A percentile compares a stretch with the other conserved stretches of the same genome.
These are phyloP conservation scores for Malassezia brasiliensis DNA, from an alignment of 1,284 basidiomycete genomes.

Conservation along the genomic window DNA sequence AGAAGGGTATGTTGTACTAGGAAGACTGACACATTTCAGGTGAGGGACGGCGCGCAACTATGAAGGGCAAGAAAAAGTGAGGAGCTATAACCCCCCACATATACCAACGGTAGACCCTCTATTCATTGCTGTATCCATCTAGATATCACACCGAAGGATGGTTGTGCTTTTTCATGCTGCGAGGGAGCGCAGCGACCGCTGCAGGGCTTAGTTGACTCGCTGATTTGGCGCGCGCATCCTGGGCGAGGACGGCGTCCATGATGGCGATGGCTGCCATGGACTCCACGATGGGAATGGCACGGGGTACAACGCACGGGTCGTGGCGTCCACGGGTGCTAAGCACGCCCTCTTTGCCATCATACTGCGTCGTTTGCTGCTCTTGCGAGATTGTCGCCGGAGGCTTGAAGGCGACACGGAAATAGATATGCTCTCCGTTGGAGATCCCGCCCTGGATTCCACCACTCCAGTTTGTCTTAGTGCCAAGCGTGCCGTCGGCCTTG, in stretches of 20 bases:
- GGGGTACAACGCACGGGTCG: conserved; percentile 92
- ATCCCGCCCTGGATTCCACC: conserved; percentile 98
- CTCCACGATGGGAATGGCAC: conserved; percentile 94
- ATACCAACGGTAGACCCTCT: not conserved
- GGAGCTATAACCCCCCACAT: not conserved
- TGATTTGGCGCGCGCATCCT: conserved; percentile 28
- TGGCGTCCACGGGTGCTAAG: conserved; percentile 86
- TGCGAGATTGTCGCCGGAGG: conserved; percentile 95
- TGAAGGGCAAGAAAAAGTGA: conserved; percentile 44
- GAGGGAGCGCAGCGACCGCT: conserved; percentile 28
- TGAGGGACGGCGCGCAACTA: conserved; percentile 42
- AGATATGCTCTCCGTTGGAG: conserved; percentile 92
- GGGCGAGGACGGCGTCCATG: conserved; percentile 59
- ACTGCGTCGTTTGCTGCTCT: conserved; percentile 78
- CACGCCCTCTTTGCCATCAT: conserved; percentile 76
- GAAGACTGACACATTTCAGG: conserved; percentile 19
- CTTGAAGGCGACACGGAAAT: conserved; percentile 97
- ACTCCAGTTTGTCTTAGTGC: conserved; percentile 87
- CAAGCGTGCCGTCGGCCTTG: conserved; percentile 61
- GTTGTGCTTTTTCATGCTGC: conserved; percentile 34
- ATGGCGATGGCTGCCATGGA: conserved; percentile 91
- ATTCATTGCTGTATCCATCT: not conserved
- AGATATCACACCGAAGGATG: not conserved
- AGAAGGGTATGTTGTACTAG: conserved; percentile 41
- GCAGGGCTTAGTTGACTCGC: conserved; percentile 20